A percentile compares a stretch with the other conserved stretches of the same genome.
Evolutionary conservation across 2,329 filamentous ascomycete genomes (phyloP).

Genomic region (Rhynchosporium agropyri): DNA sequence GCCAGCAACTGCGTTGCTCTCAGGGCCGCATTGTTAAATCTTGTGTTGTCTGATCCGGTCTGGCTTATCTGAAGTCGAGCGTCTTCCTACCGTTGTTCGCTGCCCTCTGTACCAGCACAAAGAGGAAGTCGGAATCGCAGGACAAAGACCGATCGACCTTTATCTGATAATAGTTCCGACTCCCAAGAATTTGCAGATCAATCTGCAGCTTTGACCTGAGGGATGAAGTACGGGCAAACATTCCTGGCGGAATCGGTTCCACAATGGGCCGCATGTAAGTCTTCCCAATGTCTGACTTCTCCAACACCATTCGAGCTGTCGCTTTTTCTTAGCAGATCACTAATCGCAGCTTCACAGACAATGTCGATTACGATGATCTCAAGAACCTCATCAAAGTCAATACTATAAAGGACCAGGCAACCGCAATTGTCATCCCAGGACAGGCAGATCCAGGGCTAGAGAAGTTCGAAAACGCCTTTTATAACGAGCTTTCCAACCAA

Average conservation of each 20-base stretch:
- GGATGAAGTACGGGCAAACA: constrained; percentile 77
- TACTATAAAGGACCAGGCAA: constrained; percentile 71
- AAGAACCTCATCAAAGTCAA: constrained; percentile 83
- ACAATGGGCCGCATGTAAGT: constrained; percentile 76
- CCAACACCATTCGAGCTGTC: constrained; percentile 3
- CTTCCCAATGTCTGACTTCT: constrained; percentile 20
- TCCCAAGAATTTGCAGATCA: neutral
- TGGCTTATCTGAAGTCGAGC: neutral
- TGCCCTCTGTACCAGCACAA: neutral
- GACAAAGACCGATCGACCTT: neutral
- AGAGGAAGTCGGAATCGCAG: neutral
- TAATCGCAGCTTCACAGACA: constrained; percentile 56
- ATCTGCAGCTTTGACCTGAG: constrained; percentile 23
- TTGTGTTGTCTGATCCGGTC: neutral
- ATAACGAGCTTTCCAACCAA: constrained; percentile 69
- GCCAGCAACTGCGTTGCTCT: constrained; percentile 2
- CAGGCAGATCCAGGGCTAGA: constrained; percentile 60
- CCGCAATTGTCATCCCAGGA: constrained; percentile 74
- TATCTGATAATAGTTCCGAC: neutral
- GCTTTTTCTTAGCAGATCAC: constrained; percentile 15
- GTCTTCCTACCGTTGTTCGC: neutral
- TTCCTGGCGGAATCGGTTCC: constrained; percentile 77
- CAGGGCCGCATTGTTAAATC: neutral
- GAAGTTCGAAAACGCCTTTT: constrained; percentile 73
- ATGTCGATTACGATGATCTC: constrained; percentile 86